Evolutionary conservation across 169 alveolate species (phyloP), one percentile per base, ranked within the genome.

Genomic region (Plasmodium knowlesi): DNA sequence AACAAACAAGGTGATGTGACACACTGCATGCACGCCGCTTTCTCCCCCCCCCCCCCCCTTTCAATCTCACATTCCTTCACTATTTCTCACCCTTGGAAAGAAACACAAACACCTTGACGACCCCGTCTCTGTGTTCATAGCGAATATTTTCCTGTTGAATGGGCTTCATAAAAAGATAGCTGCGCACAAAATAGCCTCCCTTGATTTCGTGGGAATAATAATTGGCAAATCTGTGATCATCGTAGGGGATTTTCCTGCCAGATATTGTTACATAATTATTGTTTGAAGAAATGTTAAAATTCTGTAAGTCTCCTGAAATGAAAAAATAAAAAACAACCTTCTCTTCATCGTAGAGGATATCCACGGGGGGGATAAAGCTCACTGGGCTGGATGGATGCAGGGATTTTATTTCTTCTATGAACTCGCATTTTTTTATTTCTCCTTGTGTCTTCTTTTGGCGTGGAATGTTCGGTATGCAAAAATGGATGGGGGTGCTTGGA

Each of bases 251-350:
- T 46, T 90, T 90, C 54, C 53, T 71, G n/a, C 95, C 95, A 28
- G 95, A 90, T 81, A 90, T 82, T 19, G 95, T 90, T 22, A 90
- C 30, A 46, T 90, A 67, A 90, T 90, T 90, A 90, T 80, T 71
- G 37, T 32, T 81, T 50, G 81, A 30, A 1, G 73, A n/a, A 81
- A 90, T 53, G 46, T 71, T 81, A 82, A 90, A 82, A 39, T 90
- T 90, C 57, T 90, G 37, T 46, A 90, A 67, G 39, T 90, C 67
- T 28, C 95, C 95, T 10, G 95, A 90, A 70, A 90, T 82, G 57
- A 80, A 90, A 90, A 90, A 90, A 70, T 67, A 67, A 71, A 90
- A 82, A 50, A 90, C 32, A n/a, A 90, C 92, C 39, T 90, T 90
- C 72, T 90, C 91, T 30, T 67, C 28, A 90, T 90, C 86, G 83